Conservation (phyloP, 805 yeast species). For the Hanseniaspora mollemarum region DNA sequence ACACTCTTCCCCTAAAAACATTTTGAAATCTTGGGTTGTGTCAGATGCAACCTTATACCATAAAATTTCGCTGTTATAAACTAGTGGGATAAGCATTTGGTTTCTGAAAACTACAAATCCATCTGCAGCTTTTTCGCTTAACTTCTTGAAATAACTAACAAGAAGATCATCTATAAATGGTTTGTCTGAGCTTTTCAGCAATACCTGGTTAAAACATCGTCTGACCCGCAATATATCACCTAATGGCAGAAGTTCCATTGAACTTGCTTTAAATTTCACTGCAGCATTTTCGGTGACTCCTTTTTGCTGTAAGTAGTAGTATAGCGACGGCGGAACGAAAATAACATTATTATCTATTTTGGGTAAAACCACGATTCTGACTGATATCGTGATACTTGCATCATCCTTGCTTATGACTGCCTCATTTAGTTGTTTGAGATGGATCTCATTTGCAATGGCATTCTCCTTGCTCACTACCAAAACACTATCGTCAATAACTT, state of each 20-base stretch:
- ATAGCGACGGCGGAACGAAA: not conserved
- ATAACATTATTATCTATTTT: not conserved
- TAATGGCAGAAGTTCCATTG: not conserved
- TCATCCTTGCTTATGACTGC: not conserved
- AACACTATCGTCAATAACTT: not conserved
- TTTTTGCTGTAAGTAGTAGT: not conserved
- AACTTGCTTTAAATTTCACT: not conserved
- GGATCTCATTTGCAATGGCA: not conserved
- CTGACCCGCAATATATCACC: not conserved
- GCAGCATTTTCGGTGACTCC: not conserved
- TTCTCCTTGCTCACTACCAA: not conserved
- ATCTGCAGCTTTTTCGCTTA: not conserved
- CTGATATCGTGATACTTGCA: not conserved
- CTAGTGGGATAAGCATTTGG: not conserved
- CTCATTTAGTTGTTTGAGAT: not conserved
- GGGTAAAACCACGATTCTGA: not conserved
- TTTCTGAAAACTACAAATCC: not conserved
- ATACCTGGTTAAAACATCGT: not conserved
- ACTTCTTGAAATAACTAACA: not conserved
- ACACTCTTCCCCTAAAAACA: not conserved
- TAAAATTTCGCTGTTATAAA: not conserved
- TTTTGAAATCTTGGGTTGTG: not conserved
- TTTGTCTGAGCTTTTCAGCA: not conserved
- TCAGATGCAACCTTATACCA: constrained; percentile 5
- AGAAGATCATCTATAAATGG: not conserved